These are phyloP conservation scores for Fusarium robinianum DNA, from an alignment of 2,329 filamentous ascomycete genomes.

Conservation along the genomic window DNA sequence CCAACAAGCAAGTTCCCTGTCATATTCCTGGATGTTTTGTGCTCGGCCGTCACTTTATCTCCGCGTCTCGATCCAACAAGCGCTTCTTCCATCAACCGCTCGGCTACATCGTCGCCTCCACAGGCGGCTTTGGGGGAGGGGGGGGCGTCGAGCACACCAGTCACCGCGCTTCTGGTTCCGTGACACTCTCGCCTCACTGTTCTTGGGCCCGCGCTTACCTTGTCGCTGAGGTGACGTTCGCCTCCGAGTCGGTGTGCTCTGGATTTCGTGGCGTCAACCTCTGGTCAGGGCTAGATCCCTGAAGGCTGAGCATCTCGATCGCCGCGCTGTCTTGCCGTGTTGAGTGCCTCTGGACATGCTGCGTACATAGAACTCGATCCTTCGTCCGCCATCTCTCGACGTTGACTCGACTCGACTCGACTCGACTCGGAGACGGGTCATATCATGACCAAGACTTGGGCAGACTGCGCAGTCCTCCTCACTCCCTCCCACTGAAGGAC, in stretches of 20 bases:
- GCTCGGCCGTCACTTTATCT: constrained; percentile 7
- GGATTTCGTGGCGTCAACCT: constrained; percentile 12
- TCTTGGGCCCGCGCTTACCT: constrained; percentile 11
- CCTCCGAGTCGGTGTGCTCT: constrained; percentile 8
- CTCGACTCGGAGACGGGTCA: too few species aligned
- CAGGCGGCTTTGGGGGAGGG: constrained; percentile 20
- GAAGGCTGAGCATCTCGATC: too few species aligned
- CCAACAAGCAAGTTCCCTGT: constrained; percentile 26
- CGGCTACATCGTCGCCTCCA: constrained; percentile 24
- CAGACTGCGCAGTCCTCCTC: constrained; percentile 9
- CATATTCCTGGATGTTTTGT: constrained; percentile 12
- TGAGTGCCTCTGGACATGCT: too few species aligned
- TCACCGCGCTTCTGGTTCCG: constrained; percentile 18
- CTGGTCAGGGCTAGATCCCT: constrained; percentile 10
- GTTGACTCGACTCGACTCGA: neutral
- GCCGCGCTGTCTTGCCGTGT: too few species aligned
- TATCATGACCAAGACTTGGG: too few species aligned
- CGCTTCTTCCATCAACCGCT: constrained; percentile 29
- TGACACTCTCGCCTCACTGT: constrained; percentile 20
- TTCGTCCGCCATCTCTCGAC: neutral
- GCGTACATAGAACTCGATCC: too few species aligned
- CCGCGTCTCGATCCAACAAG: constrained; percentile 28
- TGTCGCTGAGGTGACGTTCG: constrained; percentile 3
- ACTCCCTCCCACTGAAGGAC: constrained; percentile 1
- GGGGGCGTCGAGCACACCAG: constrained; percentile 13